Base-by-base conservation (phyloP, 129 eudicot genomes). In the Deinandra increscens region DNA sequence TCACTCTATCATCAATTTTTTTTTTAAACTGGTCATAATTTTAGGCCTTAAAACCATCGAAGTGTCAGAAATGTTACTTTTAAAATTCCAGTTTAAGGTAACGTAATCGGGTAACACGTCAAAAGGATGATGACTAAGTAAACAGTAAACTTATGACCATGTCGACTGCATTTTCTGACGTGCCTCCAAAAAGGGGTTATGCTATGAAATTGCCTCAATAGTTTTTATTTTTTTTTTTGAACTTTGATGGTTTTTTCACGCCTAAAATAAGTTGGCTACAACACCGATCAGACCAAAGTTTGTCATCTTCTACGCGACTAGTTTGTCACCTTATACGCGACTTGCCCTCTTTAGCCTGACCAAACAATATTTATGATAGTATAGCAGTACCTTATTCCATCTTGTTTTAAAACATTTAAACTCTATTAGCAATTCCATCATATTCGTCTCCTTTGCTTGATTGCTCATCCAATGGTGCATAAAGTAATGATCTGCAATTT, bases 381-480 rank as follows among this genome's bases (percentile, higher is more conserved):
- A 48, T 51, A 9, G 59, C 29, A 66, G n/a, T 64, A 22, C 70
- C 29, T 1, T 44, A 3, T 46, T 11, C 29, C 5, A 0, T 66
- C 53, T 26, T 45, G 26, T 43, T 53, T 66, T 46, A 8, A 31
- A 46, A n/a, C 58, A 46, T 65, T 43, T 18, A 36, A 49, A 36
- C 72, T 68, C 46, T 67, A 33, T 46, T 68, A 33, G 72, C 33
- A 23, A 49, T 49, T 50, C 19, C 60, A 49, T 31, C 18, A 48
- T 48, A 49, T n/a, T n/a, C 45, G 34, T 50, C 17, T 67, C 60
- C 15, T 46, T 67, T 49, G 60, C 45, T 67, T 67, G 60, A 68
- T 34, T 22, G 23, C 45, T 49, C n/a, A n/a, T n/a, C n/a, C n/a
- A n/a, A n/a, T n/a, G n/a, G n/a, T n/a, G n/a, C n/a, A n/a, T 23